Evolutionary conservation across 2,329 filamentous ascomycete species (phyloP).

Genomic region (Claviceps capensis): DNA sequence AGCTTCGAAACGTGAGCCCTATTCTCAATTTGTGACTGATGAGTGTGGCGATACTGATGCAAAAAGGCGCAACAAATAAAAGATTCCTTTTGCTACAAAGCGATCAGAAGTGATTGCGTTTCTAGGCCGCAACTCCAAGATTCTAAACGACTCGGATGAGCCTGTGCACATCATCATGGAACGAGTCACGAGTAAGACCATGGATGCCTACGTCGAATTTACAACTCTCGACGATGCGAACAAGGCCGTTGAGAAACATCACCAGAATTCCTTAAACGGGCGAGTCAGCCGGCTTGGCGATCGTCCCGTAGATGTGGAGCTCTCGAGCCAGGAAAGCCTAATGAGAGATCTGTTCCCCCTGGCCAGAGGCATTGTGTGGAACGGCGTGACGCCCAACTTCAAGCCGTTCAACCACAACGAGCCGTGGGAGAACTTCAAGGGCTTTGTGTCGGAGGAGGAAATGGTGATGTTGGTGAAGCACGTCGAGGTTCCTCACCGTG

Average conservation of each 20-base stretch:
- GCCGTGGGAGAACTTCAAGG: constrained; percentile 40
- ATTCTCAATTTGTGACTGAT: too few species aligned
- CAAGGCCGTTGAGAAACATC: constrained; percentile 35
- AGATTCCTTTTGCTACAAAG: constrained; percentile 44
- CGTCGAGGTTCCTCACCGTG: constrained; percentile 46
- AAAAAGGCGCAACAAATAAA: neutral
- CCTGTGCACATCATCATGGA: constrained; percentile 53
- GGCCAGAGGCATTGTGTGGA: constrained; percentile 42
- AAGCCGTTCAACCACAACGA: constrained; percentile 20
- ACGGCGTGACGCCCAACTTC: constrained; percentile 29
- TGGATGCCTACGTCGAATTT: constrained; percentile 49
- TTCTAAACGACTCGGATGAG: constrained; percentile 39
- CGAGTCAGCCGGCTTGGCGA: constrained; percentile 39
- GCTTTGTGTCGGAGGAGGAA: constrained; percentile 49
- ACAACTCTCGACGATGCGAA: constrained; percentile 37
- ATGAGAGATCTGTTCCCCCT: constrained; percentile 51
- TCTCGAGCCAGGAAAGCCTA: constrained; percentile 41
- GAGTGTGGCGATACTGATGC: neutral
- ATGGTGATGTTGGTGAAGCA: constrained; percentile 51
- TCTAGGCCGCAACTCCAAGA: constrained; percentile 41
- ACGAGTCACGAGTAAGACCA: constrained; percentile 46
- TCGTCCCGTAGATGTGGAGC: constrained; percentile 40
- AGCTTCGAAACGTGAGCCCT: constrained; percentile 35
- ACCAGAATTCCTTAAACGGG: constrained; percentile 22
- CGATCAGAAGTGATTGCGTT: constrained; percentile 44